A percentile compares a stretch with the other conserved stretches of the same genome.
Conservation (phyloP, 2,329 filamentous ascomycete genomes). For the Chaetomium sp. region DNA sequence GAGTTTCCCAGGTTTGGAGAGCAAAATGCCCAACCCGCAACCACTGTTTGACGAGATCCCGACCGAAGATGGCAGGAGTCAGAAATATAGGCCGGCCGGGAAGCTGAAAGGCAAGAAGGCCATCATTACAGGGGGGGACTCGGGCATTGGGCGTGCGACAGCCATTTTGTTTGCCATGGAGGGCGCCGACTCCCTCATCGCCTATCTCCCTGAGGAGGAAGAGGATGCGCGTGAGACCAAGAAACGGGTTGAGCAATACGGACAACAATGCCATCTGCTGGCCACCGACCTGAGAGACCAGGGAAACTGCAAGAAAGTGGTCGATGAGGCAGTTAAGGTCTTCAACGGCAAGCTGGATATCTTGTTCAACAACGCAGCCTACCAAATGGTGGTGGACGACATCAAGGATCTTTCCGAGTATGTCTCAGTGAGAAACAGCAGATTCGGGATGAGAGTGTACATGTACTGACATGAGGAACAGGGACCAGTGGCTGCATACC, state of each 20-base stretch:
- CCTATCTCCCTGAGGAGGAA: slow-evolving; percentile 75
- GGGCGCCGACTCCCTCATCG: slow-evolving; percentile 72
- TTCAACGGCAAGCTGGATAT: slow-evolving; percentile 71
- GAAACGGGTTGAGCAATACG: slow-evolving; percentile 66
- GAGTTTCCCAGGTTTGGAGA: slow-evolving; percentile 48
- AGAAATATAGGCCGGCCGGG: slow-evolving; percentile 72
- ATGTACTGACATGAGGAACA: slow-evolving; percentile 36
- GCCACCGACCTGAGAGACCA: slow-evolving; percentile 65
- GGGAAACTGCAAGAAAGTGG: slow-evolving; percentile 69
- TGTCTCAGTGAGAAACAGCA: slow-evolving; percentile 37
- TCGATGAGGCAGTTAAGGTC: slow-evolving; percentile 65
- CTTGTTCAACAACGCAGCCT: slow-evolving; percentile 73
- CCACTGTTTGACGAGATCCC: slow-evolving; percentile 68
- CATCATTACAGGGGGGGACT: slow-evolving; percentile 79
- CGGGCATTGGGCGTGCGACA: slow-evolving; percentile 74
- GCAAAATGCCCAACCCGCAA: slow-evolving; percentile 54
- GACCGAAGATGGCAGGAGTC: slow-evolving; percentile 65
- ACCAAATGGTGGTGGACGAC: slow-evolving; percentile 71
- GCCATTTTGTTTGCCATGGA: slow-evolving; percentile 81
- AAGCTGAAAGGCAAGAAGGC: slow-evolving; percentile 77
- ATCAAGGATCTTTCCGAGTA: slow-evolving; percentile 72
- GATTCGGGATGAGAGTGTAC: neutral
- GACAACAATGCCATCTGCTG: slow-evolving; percentile 65
- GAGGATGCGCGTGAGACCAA: slow-evolving; percentile 75
- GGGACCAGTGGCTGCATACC: slow-evolving; percentile 76